phyloP scores from a whole-genome alignment of 306 rosid species.

The Geum urbanum region DNA sequence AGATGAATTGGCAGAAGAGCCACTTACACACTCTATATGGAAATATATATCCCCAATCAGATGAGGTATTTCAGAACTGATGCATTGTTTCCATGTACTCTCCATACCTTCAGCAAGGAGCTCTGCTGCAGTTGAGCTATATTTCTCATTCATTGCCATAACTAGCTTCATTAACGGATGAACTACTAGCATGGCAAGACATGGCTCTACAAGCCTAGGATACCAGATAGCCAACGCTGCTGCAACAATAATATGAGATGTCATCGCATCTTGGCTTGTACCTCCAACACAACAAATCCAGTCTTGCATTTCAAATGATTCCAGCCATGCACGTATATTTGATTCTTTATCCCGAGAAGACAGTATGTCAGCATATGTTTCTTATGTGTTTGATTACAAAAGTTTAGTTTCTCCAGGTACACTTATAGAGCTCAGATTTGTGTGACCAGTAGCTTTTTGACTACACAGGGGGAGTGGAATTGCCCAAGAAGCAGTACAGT shows the following conservation, averaged over 20 bases:
- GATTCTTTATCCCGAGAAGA: constrained; percentile 49
- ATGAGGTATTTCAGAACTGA: constrained; percentile 71
- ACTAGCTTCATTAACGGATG: constrained; percentile 90
- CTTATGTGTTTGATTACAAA: constrained; percentile 31
- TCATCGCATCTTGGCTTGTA: constrained; percentile 95
- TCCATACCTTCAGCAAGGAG: constrained; percentile 99
- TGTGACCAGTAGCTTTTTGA: constrained; percentile 40
- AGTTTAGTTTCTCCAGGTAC: constrained; percentile 36
- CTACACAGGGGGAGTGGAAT: constrained; percentile 63
- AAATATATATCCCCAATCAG: constrained; percentile 80
- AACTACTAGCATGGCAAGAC: constrained; percentile 61
- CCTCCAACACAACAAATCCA: constrained; percentile 99
- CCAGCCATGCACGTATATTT: constrained; percentile 66
- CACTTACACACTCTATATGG: constrained; percentile 86
- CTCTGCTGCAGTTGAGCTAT: constrained; percentile 96
- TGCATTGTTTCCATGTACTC: constrained; percentile 74
- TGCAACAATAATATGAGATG: constrained; percentile 93
- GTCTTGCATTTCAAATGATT: constrained; percentile 92
- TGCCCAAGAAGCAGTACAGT: constrained; percentile 91
- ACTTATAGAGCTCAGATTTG: constrained; percentile 26
- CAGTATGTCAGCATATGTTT: constrained; percentile 28
- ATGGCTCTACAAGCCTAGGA: constrained; percentile 81
- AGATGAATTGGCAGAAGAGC: constrained; percentile 48
- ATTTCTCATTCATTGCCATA: constrained; percentile 84
- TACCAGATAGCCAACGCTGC: constrained; percentile 97